Percentiles rank a stretch among this genome's conserved stretches.
These are phyloP conservation scores for Lactarius psammicola DNA, from an alignment of 768 basidiomycete species.

Conservation along the genomic window DNA sequence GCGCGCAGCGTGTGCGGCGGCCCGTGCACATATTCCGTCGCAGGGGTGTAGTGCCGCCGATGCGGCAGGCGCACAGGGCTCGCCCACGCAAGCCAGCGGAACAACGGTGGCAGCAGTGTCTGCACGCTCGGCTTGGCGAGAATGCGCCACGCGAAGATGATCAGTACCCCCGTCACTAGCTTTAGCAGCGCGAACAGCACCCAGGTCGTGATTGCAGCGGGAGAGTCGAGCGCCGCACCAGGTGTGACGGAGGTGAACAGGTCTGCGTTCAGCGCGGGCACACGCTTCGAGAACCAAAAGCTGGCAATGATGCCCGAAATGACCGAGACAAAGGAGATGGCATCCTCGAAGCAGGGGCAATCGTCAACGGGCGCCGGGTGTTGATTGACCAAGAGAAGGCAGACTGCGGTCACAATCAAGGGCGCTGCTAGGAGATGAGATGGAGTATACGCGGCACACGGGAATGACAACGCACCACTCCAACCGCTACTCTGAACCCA, in stretches of 20 bases:
- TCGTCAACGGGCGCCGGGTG: constrained; percentile 95
- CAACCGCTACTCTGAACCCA: constrained; percentile 42
- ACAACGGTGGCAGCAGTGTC: constrained; percentile 75
- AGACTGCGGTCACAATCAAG: constrained; percentile 56
- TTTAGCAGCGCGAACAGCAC: constrained; percentile 40
- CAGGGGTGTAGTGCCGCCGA: constrained; percentile 85
- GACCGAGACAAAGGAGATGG: constrained; percentile 89
- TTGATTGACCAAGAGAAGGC: constrained; percentile 74
- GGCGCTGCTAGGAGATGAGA: constrained; percentile 45
- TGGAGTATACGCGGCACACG: constrained; percentile 13
- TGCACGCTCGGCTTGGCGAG: constrained; percentile 77
- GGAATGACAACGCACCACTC: constrained; percentile 35
- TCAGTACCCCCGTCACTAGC: constrained; percentile 58
- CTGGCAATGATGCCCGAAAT: constrained; percentile 70
- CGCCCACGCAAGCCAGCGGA: constrained; percentile 63
- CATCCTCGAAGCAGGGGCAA: constrained; percentile 97
- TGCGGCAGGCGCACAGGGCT: constrained; percentile 67
- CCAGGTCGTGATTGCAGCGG: constrained; percentile 40
- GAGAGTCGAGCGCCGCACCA: constrained; percentile 49
- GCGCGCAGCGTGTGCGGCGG: constrained; percentile 64
- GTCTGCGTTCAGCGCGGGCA: constrained; percentile 37
- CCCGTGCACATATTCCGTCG: constrained; percentile 79
- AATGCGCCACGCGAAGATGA: constrained; percentile 87
- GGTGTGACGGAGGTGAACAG: constrained; percentile 49
- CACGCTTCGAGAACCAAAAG: constrained; percentile 57